Evolutionary conservation across 352 stramenopile genomes (phyloP), one percentile per base, ranked within the genome.

Genomic region (Globisporangium acanthophoron): DNA sequence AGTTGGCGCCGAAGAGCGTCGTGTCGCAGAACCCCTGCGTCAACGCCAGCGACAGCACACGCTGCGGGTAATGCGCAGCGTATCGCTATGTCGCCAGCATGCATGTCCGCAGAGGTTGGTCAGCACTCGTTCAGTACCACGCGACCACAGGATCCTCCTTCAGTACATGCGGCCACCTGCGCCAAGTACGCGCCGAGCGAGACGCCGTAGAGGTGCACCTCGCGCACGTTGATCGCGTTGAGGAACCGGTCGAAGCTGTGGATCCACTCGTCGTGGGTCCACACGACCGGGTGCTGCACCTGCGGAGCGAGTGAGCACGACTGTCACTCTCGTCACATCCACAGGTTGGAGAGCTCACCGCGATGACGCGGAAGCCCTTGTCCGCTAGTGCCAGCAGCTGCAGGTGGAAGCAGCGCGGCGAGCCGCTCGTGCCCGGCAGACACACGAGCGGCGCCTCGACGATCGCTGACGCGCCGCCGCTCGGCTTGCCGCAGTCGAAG

Each of bases 231-330:
- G 56, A 88, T 66, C 4, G 79, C 77, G 39, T 88, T 80, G 24
- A 92, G 70, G 60, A 92, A 88, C 13, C 81, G 71, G 45, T 92
- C 81, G 47, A 92, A 92, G 64, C 77, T 87, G 59, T 92, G 80
- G 45, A 92, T 74, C 81, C 79, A 90, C 48, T 90, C 79, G n/a
- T 90, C 74, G 15, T 88, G 78, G n/a, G 66, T 88, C 81, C 81
- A 92, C 49, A 90, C 76, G 27, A 82, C 63, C 3, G 81, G 81
- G 27, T 88, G 65, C 55, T 92, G 81, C n/a, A 91, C 65, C 80
- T 77, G 54, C 11, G 9, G 33, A 37, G 18, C 12, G 9, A 18
- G 5, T 43, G 24, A 15, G 35, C 8, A 3, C 9, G 35, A 15
- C 35, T 15, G 2, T 40, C 11, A 40, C 35, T 40, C 35, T 15